Conservation (phyloP, 2,329 filamentous ascomycete genomes). For the Rhinocladiella mackenziei region DNA sequence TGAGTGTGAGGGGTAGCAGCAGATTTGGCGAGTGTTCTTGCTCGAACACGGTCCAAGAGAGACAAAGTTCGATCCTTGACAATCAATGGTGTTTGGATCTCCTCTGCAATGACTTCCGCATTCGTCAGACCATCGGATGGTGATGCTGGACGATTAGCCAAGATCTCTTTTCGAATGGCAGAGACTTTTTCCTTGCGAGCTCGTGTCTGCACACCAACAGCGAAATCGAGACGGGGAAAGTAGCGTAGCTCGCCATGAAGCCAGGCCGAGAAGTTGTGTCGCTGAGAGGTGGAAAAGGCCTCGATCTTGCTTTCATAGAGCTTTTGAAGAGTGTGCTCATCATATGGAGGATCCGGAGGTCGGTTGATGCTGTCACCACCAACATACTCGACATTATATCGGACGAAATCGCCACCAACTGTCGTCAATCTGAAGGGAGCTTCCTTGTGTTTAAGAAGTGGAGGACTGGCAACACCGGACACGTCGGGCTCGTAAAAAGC, state of each 20-base stretch:
- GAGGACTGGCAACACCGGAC: conserved; percentile 1
- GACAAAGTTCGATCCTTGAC: conserved; percentile 39
- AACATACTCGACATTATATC: conserved; percentile 24
- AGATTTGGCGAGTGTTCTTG: conserved; percentile 58
- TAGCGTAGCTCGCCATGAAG: conserved; percentile 33
- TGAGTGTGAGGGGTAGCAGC: conserved; percentile 45
- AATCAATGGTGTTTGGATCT: conserved; percentile 19
- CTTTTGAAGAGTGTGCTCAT: conserved; percentile 48
- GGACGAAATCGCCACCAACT: conserved; percentile 36
- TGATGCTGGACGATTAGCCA: conserved; percentile 12
- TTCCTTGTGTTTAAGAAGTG: conserved; percentile 25
- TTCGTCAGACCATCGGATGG: conserved; percentile 11
- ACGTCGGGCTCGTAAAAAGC: conserved; percentile 52
- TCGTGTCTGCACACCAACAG: conserved; percentile 25
- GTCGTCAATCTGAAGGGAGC: conserved; percentile 40
- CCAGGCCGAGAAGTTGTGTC: conserved; percentile 35
- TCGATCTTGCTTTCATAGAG: conserved; percentile 50
- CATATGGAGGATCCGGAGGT: conserved; percentile 27
- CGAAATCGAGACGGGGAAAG: conserved; percentile 36
- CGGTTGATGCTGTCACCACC: conserved; percentile 1
- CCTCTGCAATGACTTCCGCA: neutral
- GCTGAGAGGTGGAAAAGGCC: conserved; percentile 39
- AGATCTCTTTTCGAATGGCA: conserved; percentile 21
- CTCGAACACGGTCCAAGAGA: conserved; percentile 70
- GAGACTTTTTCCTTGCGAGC: conserved; percentile 23